Conservation (phyloP, 345 rosid species). For the Boechera stricta region DNA sequence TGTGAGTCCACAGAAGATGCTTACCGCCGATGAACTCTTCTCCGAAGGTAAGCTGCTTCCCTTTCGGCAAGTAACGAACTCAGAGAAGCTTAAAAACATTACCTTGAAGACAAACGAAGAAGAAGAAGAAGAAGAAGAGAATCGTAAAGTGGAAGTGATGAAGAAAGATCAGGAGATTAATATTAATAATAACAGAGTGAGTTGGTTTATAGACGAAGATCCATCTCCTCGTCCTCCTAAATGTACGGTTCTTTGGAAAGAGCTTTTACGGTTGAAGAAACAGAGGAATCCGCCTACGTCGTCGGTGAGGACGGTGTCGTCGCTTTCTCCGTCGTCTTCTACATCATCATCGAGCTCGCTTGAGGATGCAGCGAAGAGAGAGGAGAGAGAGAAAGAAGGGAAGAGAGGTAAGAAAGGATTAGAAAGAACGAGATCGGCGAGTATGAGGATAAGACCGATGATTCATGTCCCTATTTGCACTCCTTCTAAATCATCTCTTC, state of each 20-base stretch:
- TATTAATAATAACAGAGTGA: slow-evolving; percentile 53
- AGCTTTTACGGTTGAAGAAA: slow-evolving; percentile 82
- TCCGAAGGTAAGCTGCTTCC: slow-evolving; percentile 91
- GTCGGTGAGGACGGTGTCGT: slow-evolving; percentile 34
- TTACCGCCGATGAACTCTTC: slow-evolving; percentile 91
- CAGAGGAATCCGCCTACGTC: slow-evolving; percentile 54
- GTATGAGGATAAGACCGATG: slow-evolving; percentile 81
- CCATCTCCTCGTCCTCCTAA: slow-evolving; percentile 99
- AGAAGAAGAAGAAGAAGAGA: slow-evolving; percentile 28
- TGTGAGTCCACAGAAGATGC: slow-evolving; percentile 54
- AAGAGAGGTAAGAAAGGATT: slow-evolving; percentile 77
- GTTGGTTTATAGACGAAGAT: slow-evolving; percentile 90
- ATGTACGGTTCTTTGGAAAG: slow-evolving; percentile 96
- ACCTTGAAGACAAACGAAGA: slow-evolving; percentile 52
- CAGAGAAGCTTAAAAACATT: slow-evolving; percentile 69
- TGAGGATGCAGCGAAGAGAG: slow-evolving; percentile 48
- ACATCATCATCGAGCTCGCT: slow-evolving; percentile 77
- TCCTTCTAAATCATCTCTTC: slow-evolving; percentile 55
- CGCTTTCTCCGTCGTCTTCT: slow-evolving; percentile 67
- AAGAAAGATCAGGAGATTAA: slow-evolving; percentile 49
- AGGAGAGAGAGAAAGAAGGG: slow-evolving; percentile 46
- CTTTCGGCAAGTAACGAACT: slow-evolving; percentile 81
- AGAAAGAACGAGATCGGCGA: slow-evolving; percentile 79
- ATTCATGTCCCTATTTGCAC: slow-evolving; percentile 77
- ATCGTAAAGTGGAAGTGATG: slow-evolving; percentile 36